phyloP scores from a whole-genome alignment of 352 stramenopile species.

The Phytophthora uliginosa region DNA sequence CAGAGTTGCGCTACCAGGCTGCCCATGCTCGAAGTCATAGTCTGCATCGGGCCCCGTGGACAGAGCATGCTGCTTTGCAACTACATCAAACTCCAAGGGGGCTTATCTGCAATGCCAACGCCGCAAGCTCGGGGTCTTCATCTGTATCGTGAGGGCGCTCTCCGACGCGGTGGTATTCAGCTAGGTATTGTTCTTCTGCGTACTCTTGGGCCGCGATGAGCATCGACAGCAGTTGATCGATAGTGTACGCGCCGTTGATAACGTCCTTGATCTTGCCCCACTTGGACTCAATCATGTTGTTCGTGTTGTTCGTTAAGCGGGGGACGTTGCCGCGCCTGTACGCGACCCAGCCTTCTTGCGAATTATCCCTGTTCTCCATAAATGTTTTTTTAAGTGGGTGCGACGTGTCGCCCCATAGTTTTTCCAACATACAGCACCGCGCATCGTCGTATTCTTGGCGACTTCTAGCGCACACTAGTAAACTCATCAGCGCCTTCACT shows the following conservation, averaged over 20 bases:
- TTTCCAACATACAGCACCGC: neutral
- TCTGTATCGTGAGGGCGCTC: neutral
- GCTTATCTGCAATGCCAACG: neutral
- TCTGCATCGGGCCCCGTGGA: conserved; percentile 2
- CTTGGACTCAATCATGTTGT: conserved; percentile 24
- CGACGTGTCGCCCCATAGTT: neutral
- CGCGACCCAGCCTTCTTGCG: conserved; percentile 7
- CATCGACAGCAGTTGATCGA: conserved; percentile 6
- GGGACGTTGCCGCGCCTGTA: conserved; percentile 14
- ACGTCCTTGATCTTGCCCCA: conserved; percentile 13
- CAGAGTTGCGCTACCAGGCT: neutral
- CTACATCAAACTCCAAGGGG: neutral
- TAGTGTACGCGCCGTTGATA: neutral
- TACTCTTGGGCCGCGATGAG: conserved; percentile 16
- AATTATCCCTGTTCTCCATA: conserved; percentile 11
- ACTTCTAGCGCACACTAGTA: conserved; percentile 2
- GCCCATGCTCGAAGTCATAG: conserved; percentile 4
- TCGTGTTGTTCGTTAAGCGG: conserved; percentile 18
- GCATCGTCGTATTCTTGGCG: conserved; percentile 1
- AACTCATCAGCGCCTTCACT: conserved; percentile 3
- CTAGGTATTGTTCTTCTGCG: conserved; percentile 12
- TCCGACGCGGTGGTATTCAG: conserved; percentile 12
- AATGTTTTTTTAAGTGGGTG: neutral
- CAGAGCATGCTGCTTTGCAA: neutral
- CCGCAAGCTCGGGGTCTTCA: neutral